Percentiles rank a stretch among this genome's conserved stretches.
Evolutionary conservation across 305 asterid genomes (phyloP).

Genomic region (Fraxinus albicans): DNA sequence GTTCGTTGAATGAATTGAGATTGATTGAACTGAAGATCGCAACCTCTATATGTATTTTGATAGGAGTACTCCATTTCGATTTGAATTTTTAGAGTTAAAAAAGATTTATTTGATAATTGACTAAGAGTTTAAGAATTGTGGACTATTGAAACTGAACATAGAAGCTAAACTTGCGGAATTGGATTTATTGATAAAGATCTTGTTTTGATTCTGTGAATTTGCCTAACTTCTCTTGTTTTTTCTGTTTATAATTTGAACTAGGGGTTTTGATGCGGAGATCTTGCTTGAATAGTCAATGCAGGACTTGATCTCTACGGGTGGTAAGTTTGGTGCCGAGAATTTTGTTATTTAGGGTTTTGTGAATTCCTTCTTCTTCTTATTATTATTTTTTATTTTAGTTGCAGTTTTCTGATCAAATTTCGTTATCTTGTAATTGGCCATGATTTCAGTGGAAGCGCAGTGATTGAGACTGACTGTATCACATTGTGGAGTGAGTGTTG

Average conservation of each 20-base stretch:
- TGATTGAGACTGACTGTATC: slow-evolving; percentile 20
- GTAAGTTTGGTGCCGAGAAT: slow-evolving; percentile 21
- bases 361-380: too few relatives aligned
- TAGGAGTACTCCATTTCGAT: background rate
- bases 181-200: slow-evolving; percentile 17
- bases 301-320: slow-evolving; percentile 46
- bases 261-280: slow-evolving; percentile 41
- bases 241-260: slow-evolving; percentile 14
- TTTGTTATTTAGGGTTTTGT: slow-evolving; percentile 24
- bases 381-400: background rate
- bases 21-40: slow-evolving; percentile 24
- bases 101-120: background rate
- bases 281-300: slow-evolving; percentile 39
- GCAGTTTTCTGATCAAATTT: slow-evolving; percentile 17
- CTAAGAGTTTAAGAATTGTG: background rate
- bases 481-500: slow-evolving; percentile 22
- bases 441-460: slow-evolving; percentile 26
- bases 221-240: slow-evolving; percentile 17
- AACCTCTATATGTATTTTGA: slow-evolving; percentile 28
- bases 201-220: slow-evolving; percentile 10
- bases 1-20: background rate
- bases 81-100: background rate
- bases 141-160: slow-evolving; percentile 14
- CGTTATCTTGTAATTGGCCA: slow-evolving; percentile 23
- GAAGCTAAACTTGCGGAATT: slow-evolving; percentile 11